Conservation (phyloP, 2,329 filamentous ascomycete genomes). For the Pseudomassariella vexata region DNA sequence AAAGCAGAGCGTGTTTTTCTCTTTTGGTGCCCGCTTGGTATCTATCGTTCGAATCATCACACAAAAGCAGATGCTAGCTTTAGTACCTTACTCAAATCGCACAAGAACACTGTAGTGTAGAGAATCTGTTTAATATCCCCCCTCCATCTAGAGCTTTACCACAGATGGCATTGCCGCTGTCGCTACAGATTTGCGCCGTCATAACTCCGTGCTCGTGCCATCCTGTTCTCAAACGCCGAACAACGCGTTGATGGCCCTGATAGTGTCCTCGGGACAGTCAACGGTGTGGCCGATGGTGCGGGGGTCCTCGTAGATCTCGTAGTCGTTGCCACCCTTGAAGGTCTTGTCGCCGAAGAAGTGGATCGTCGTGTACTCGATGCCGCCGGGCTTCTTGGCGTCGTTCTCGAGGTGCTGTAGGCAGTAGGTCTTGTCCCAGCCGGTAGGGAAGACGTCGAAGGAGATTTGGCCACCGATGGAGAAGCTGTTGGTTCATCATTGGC, state of each 20-base stretch:
- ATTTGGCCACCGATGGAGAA: conserved; percentile 96
- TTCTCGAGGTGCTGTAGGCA: conserved; percentile 82
- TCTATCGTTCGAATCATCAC: too few species aligned
- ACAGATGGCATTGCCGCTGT: too few species aligned
- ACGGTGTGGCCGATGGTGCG: conserved; percentile 84
- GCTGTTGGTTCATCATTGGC: conserved; percentile 32
- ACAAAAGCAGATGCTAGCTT: too few species aligned
- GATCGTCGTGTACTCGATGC: conserved; percentile 75
- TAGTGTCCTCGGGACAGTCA: conserved; percentile 74
- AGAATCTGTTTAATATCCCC: too few species aligned
- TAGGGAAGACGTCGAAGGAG: conserved; percentile 96
- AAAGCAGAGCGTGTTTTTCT: too few species aligned
- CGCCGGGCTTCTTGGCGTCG: conserved; percentile 65
- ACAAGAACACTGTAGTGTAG: too few species aligned
- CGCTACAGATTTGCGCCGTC: too few species aligned
- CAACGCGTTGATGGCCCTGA: conserved; percentile 69
- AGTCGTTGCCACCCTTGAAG: conserved; percentile 85
- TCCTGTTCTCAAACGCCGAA: too few species aligned
- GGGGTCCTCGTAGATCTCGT: conserved; percentile 81
- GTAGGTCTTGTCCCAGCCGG: conserved; percentile 98
- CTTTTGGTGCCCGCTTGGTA: too few species aligned
- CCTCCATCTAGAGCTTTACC: too few species aligned
- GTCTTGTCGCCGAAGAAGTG: conserved; percentile 99
- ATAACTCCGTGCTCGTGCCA: too few species aligned
- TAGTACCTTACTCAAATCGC: too few species aligned